Base-by-base conservation (phyloP, 805 yeast genomes). In the Candida andamanensis region DNA sequence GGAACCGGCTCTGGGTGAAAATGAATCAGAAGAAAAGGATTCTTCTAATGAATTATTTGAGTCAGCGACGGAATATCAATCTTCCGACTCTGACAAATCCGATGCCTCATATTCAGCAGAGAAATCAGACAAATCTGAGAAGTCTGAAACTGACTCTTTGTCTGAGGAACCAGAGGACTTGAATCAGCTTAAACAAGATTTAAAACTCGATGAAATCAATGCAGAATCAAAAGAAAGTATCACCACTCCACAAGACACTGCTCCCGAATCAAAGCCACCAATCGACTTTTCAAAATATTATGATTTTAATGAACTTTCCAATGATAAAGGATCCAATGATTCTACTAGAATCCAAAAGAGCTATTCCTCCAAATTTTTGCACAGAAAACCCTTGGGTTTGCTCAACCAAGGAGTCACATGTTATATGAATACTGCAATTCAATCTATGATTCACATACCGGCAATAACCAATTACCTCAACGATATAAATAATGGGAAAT, bases 361-460 rank as follows among this genome's bases (percentile, higher is more conserved):
- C 36, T 87, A 95, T 89, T 54, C 73, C n/a, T 72, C 68, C 32
- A 59, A 72, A 33, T 53, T 61, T 10, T 54, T 56, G 3, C 49
- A 59, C 24, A 69, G 70, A 21, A 80, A 80, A n/a, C 76, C 80
- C 2, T 54, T 70, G 16, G 98, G 98, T 0, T 63, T 90, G 30
- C 58, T 83, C 30, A 90, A 90, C 56, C 89, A 82, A 45, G 97
- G 97, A 24, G 97, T 92, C 28, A 90, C 97, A 3, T 90, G 98
- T 56, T 90, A 90, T 60, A 89, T 90, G 74, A 90, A 92, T 56
- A 81, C 95, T 5, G 97, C 97, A 2, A 79, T 92, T 16, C 97
- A 90, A 62, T 79, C 94, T 1, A 61, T 92, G 67, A 60, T 89
- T 21, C 98, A 90, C 50, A 77, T 87, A 13, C 97, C 98, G 6